Conservation (phyloP, 2,329 filamentous ascomycete genomes). For the Fusarium circinatum region DNA sequence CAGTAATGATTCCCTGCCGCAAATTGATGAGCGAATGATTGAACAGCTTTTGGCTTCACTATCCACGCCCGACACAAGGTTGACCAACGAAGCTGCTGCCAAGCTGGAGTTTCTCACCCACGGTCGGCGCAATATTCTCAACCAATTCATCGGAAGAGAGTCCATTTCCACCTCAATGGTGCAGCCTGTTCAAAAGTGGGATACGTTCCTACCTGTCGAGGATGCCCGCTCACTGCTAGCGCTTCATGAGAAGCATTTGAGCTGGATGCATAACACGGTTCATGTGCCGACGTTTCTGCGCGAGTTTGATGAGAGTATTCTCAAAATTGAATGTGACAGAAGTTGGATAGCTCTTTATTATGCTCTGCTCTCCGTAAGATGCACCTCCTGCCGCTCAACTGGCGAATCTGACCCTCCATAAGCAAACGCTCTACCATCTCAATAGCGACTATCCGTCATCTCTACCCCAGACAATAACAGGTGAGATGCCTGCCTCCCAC, state of each 20-base stretch:
- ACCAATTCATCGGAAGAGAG: background rate
- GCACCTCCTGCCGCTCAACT: fast-evolving
- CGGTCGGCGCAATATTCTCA: background rate
- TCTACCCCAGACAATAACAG: background rate
- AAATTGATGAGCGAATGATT: background rate
- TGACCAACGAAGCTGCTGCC: background rate
- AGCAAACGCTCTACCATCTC: conserved; percentile 1
- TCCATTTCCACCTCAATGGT: fast-evolving
- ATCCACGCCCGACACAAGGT: background rate
- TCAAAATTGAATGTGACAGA: background rate
- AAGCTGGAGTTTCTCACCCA: background rate
- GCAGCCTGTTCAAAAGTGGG: background rate
- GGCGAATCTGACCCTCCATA: fast-evolving
- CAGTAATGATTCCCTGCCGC: fast-evolving
- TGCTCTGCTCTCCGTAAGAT: background rate
- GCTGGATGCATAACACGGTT: background rate
- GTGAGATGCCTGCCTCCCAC: fast-evolving
- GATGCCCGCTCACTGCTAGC: background rate
- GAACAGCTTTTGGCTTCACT: background rate
- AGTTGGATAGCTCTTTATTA: conserved; percentile 4
- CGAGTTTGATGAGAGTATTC: background rate
- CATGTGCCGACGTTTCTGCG: background rate
- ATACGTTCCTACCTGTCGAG: background rate
- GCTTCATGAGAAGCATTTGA: background rate
- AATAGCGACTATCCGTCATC: background rate